Conservation (phyloP, 768 basidiomycete genomes). For the Scleroderma bovista region DNA sequence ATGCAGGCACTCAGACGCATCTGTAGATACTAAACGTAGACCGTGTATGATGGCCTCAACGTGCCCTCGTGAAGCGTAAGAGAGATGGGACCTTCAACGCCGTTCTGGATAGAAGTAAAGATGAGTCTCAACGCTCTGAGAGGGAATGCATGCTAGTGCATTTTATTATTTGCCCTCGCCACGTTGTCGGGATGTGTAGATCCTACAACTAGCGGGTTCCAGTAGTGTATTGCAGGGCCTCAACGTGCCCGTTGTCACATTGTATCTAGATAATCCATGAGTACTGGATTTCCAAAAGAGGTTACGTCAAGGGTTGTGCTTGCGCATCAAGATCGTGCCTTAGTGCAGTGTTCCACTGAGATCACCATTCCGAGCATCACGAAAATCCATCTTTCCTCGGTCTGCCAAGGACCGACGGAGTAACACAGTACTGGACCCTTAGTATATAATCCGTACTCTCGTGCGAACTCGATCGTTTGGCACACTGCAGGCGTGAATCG, state of each 20-base stretch:
- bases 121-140: conserved; percentile 42
- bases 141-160: background rate
- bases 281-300: too few species aligned
- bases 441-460: too few species aligned
- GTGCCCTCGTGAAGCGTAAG: conserved; percentile 57
- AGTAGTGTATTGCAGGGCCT: background rate
- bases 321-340: too few species aligned
- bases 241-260: background rate
- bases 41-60: conserved; percentile 63
- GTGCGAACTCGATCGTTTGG: too few species aligned
- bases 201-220: background rate
- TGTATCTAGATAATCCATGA: background rate
- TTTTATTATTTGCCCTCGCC: background rate
- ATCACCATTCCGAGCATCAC: too few species aligned
- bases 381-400: too few species aligned
- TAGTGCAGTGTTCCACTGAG: too few species aligned
- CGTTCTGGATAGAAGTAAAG: conserved; percentile 42
- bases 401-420: too few species aligned
- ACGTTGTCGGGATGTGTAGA: background rate
- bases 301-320: too few species aligned
- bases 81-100: conserved; percentile 66
- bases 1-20: background rate
- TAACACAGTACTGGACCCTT: too few species aligned
- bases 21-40: conserved; percentile 25
- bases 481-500: too few species aligned